Base-by-base conservation (phyloP, 345 rosid species). In the Salix caprea region DNA sequence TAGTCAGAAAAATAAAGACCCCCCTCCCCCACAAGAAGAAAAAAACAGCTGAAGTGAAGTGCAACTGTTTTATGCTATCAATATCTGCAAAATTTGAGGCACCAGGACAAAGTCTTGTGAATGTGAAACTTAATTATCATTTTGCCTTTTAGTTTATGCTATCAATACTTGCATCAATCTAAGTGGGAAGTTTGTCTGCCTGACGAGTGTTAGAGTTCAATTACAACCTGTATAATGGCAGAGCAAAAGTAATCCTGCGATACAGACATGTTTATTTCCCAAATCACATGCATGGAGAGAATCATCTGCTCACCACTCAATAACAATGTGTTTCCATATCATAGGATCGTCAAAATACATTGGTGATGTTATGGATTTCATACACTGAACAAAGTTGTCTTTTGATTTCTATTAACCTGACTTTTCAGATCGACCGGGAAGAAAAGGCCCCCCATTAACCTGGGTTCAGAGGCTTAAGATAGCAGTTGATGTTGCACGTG, bases 401-500 rank as follows among this genome's bases (percentile, higher is more conserved):
- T 69, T 69, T 73, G 69, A 48, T 67, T 42, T 23, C 73, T 72
- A 65, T 75, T 62, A 80, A 72, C 34, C 68, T 50, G 14, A 64
- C 11, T 76, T 71, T 82, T 71, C 82, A 96, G 99, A 96, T 85
- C 94, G 98, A 42, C 99, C 99, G 0, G 98, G 97, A 82, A 88
- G 95, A 83, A 91, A 85, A 85, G 99, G 96, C 1, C 94, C 92
- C 1, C 95, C 96, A 6, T 82, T 96, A 69, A 69, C 86, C 5
- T 96, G 99, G 99, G 77, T 68, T 21, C 98, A 93, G 78, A 90
- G 97, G 86, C 89, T 96, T 48, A 96, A 90, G 85, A 84, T 93
- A 28, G 92, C 97, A 1, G 99, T 96, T 39, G 99, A 96, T 65
- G 89, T 93, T n/a, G 98, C 99, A 44, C 99, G 99, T 72, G 98